These are phyloP conservation scores for Apiospora arundinis DNA, from an alignment of 2,329 filamentous ascomycete genomes.

Conservation along the genomic window DNA sequence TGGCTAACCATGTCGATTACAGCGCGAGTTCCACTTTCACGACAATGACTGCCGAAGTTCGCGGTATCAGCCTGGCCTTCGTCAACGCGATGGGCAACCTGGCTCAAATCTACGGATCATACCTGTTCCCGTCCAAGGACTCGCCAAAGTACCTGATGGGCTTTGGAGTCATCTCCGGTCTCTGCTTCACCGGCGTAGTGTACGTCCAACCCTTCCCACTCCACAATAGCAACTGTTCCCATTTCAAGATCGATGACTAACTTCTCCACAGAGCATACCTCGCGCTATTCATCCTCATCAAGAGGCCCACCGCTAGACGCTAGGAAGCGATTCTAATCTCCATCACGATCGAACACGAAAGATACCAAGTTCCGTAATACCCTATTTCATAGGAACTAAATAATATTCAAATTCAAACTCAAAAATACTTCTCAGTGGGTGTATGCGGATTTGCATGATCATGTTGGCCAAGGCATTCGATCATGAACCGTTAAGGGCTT, in stretches of 20 bases:
- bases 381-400: neutral
- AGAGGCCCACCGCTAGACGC: neutral
- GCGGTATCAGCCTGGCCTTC: conserved; percentile 58
- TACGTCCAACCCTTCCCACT: neutral
- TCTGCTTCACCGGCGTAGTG: conserved; percentile 33
- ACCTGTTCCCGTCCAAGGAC: conserved; percentile 38
- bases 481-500: too few species aligned
- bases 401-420: neutral
- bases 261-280: neutral
- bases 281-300: neutral
- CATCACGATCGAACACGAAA: neutral
- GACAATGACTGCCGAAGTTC: conserved; percentile 53
- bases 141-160: conserved; percentile 33
- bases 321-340: neutral
- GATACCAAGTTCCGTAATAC: neutral
- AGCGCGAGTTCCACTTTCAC: conserved; percentile 56
- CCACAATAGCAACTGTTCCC: too few species aligned
- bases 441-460: too few species aligned
- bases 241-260: neutral
- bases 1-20: neutral
- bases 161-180: conserved; percentile 34
- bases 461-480: too few species aligned
- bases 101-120: conserved; percentile 59
- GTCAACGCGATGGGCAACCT: conserved; percentile 61
- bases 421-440: neutral